phyloP scores from a whole-genome alignment of 2,329 filamentous ascomycete species.

The Pseudocercospora cruenta region DNA sequence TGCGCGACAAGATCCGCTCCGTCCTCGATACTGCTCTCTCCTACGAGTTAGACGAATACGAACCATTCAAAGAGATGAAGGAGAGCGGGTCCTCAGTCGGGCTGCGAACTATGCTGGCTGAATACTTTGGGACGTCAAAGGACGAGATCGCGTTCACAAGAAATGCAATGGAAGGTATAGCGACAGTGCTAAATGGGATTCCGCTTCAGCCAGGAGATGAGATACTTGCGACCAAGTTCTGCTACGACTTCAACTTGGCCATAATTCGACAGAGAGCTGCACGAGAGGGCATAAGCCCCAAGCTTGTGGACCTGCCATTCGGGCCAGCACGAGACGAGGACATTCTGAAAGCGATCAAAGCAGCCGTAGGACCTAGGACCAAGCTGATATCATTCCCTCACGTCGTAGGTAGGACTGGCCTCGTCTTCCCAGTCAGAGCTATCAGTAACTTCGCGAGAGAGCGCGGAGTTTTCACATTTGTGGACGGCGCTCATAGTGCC shows the following conservation, averaged over 20 bases:
- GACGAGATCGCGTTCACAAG: slow-evolving; percentile 1
- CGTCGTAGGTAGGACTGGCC: background rate
- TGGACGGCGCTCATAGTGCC: background rate
- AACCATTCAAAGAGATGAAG: slow-evolving; percentile 6
- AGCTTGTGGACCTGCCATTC: background rate
- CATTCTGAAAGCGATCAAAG: background rate
- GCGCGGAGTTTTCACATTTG: background rate
- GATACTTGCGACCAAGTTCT: background rate
- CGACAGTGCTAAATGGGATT: background rate
- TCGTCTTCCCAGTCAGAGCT: background rate
- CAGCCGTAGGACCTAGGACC: background rate
- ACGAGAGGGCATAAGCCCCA: background rate
- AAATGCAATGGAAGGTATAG: slow-evolving; percentile 5
- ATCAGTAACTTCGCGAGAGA: background rate
- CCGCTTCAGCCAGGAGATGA: background rate
- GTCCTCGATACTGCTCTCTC: background rate
- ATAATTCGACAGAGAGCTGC: slow-evolving; percentile 2
- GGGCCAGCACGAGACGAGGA: background rate
- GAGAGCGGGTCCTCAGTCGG: background rate
- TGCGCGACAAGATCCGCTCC: slow-evolving; percentile 3
- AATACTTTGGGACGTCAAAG: background rate
- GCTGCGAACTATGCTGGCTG: background rate
- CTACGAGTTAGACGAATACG: background rate
- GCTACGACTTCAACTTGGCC: slow-evolving; percentile 5
- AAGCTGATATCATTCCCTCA: slow-evolving; percentile 3